These are phyloP conservation scores for Viola odorata DNA, from an alignment of 345 rosid species.

Conservation along the genomic window DNA sequence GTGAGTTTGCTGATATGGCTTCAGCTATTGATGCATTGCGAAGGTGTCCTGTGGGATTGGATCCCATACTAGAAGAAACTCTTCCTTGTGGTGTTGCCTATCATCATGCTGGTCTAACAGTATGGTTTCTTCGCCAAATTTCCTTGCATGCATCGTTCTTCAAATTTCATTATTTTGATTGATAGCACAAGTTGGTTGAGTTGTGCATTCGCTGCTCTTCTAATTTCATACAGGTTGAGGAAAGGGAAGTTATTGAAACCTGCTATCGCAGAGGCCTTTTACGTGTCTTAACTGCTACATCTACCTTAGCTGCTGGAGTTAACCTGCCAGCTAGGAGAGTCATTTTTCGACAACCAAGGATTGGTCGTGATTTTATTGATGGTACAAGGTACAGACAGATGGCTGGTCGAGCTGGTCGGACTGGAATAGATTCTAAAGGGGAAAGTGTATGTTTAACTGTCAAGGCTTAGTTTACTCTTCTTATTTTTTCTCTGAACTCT, in stretches of 20 bases:
- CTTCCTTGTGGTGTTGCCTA: slow-evolving; percentile 94
- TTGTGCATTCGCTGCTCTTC: not conserved
- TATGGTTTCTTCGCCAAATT: slow-evolving; percentile 31
- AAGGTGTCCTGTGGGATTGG: slow-evolving; percentile 84
- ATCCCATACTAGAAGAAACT: slow-evolving; percentile 84
- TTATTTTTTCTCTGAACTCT: not conserved
- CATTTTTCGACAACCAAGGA: slow-evolving; percentile 92
- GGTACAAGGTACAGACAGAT: slow-evolving; percentile 97
- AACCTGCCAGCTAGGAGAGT: slow-evolving; percentile 98
- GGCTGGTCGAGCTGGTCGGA: slow-evolving; percentile 99
- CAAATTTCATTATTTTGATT: not conserved
- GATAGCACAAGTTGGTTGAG: not conserved
- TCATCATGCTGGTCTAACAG: slow-evolving; percentile 99
- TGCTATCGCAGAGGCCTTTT: slow-evolving; percentile 90
- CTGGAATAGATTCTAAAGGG: slow-evolving; percentile 96
- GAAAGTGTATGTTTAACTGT: slow-evolving; percentile 71
- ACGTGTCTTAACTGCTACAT: slow-evolving; percentile 90
- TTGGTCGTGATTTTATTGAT: slow-evolving; percentile 94
- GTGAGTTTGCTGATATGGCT: slow-evolving; percentile 56
- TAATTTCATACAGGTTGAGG: slow-evolving; percentile 96
- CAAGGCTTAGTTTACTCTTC: not conserved
- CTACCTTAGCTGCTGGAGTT: slow-evolving; percentile 98
- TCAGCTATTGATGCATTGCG: slow-evolving; percentile 74
- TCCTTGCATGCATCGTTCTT: not conserved
- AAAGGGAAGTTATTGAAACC: slow-evolving; percentile 89